Evolutionary conservation across 345 rosid species (phyloP), one percentile per base, ranked within the genome.

Genomic region (Sisymbrium irio): DNA sequence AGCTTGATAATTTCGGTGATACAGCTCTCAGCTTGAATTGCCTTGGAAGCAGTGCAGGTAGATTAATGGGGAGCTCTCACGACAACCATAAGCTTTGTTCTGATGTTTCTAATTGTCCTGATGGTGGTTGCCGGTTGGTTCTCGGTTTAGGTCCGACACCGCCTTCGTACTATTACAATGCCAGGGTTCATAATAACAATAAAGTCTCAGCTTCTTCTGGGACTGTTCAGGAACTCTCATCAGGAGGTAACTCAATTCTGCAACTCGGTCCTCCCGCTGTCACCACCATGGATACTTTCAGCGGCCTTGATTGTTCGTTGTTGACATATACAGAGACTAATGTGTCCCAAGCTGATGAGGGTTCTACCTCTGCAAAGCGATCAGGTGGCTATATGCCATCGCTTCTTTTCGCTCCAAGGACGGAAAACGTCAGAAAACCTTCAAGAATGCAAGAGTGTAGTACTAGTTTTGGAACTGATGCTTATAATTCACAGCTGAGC

Each of bases 61-160:
- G 82, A 73, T 25, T 68, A 6, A 50, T 73, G 28, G 80, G 79
- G 35, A 69, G 64, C 49, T 58, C 61, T 54, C 74, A 68, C 63
- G 62, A 76, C 76, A 81, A 77, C 79, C 75, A 75, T 17, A 67
- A 68, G 64, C 81, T 37, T 35, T 80, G 81, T 41, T 77, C 72
- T 75, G 88, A 86, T 69, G 77, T 84, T 44, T 40, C 85, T 33
- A 72, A 42, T 57, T 77, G 80, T 68, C 82, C 84, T 35, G 97
- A 91, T 80, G 99, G 82, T 41, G 85, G 87, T 37, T 94, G 97
- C 77, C 82, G 80, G 39, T 85, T 94, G 85, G 97, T 94, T 67
- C 96, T 94, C 40, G 97, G 99, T 50, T 71, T 94, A 62, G 99
- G 97, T 36, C 97, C 97, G 35, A 86, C 97, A 55, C 81, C 93